These are phyloP conservation scores for Kwoniella botswanensis DNA, from an alignment of 768 basidiomycete genomes.

Conservation along the genomic window DNA sequence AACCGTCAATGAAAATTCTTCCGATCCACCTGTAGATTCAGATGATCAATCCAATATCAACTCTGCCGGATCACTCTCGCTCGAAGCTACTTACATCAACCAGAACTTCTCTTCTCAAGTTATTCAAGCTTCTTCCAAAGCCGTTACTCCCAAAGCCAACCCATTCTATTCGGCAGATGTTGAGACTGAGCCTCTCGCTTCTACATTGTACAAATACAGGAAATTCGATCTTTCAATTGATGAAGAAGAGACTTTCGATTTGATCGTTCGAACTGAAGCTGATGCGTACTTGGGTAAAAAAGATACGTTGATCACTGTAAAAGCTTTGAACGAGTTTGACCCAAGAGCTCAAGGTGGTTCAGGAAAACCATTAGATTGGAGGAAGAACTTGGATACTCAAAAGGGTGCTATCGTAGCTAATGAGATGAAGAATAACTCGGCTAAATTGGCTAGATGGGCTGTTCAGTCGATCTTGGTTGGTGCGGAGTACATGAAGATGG, in stretches of 20 bases:
- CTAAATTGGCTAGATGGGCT: conserved; percentile 96
- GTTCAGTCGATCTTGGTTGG: conserved; percentile 94
- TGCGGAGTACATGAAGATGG: conserved; percentile 95
- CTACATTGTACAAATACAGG: conserved; percentile 94
- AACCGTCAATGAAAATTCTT: conserved; percentile 97
- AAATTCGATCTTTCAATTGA: conserved; percentile 89
- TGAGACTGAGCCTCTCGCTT: conserved; percentile 92
- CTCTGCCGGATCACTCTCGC: conserved; percentile 85
- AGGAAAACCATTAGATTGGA: conserved; percentile 98
- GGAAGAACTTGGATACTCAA: conserved; percentile 93
- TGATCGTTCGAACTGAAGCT: conserved; percentile 94
- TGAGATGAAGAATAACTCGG: conserved; percentile 99
- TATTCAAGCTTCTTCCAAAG: conserved; percentile 73
- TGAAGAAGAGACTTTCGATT: conserved; percentile 77
- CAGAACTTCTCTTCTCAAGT: conserved; percentile 98
- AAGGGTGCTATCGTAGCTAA: conserved; percentile 97
- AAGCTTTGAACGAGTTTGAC: conserved; percentile 97
- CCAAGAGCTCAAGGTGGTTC: conserved; percentile 74
- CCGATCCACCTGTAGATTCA: conserved; percentile 76
- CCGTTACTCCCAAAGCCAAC: conserved; percentile 83
- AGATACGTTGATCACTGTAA: conserved; percentile 80
- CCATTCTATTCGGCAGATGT: conserved; percentile 88
- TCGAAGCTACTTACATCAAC: conserved; percentile 99
- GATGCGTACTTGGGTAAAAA: conserved; percentile 76
- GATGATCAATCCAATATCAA: conserved; percentile 83